A percentile compares a stretch with the other conserved stretches of the same genome.
Evolutionary conservation across 106 monocot species (phyloP).

Genomic region (Phalaenopsis aphrodite): DNA sequence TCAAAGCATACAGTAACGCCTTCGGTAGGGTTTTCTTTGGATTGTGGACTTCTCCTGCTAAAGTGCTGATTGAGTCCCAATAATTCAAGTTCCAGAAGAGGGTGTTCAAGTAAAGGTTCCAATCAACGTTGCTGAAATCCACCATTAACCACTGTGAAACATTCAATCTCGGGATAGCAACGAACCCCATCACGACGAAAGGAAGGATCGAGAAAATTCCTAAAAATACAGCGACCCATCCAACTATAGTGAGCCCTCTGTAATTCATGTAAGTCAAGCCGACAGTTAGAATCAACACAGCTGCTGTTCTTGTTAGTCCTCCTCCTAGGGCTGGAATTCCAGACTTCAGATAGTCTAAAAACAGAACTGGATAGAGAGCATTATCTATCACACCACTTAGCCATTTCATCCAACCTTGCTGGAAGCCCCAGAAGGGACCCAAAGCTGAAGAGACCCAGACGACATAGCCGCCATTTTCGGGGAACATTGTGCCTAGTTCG

Average conservation of each 20-base stretch:
- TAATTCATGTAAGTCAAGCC: conserved; percentile 62
- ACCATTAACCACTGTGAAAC: conserved; percentile 42
- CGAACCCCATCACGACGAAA: conserved; percentile 47
- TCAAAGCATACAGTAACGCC: conserved; percentile 52
- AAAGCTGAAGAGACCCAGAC: conserved; percentile 65
- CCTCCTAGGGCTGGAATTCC: conserved; percentile 38
- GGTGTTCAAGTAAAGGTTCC: conserved; percentile 62
- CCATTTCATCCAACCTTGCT: conserved; percentile 85
- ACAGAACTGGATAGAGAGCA: conserved; percentile 66
- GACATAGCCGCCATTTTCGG: conserved; percentile 71
- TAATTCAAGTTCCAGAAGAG: conserved; percentile 82
- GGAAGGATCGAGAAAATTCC: conserved; percentile 56
- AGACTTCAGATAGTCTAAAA: conserved; percentile 65
- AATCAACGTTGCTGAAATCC: conserved; percentile 27
- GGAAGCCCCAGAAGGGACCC: conserved; percentile 69
- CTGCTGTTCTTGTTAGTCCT: conserved; percentile 29
- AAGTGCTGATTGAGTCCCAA: conserved; percentile 70
- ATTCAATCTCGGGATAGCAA: conserved; percentile 37
- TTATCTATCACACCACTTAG: conserved; percentile 76
- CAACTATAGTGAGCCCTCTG: conserved; percentile 60
- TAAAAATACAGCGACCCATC: conserved; percentile 53
- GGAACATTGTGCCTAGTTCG: conserved; percentile 71
- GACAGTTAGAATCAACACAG: conserved; percentile 37
- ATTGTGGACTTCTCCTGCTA: conserved; percentile 58
- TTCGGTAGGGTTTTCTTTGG: conserved; percentile 58